Conservation (phyloP, 345 rosid species). For the Physaria fendleri region DNA sequence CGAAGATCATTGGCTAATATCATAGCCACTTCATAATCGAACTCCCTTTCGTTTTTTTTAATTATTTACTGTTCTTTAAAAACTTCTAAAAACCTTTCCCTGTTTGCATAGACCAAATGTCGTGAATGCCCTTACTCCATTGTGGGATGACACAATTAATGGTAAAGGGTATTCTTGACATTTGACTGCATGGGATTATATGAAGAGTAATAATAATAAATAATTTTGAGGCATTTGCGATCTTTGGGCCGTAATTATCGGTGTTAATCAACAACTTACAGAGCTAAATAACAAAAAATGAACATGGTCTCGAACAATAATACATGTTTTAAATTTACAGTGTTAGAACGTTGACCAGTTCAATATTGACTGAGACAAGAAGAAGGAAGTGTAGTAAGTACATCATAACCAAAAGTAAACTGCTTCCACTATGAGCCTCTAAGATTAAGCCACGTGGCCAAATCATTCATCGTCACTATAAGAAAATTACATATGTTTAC, state of each 20-base stretch:
- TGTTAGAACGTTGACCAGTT: not conserved
- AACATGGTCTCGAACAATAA: no score
- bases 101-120: conserved; percentile 34
- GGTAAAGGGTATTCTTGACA: conserved; percentile 31
- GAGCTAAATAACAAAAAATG: no score
- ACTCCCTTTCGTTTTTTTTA: not conserved
- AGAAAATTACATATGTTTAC: not conserved
- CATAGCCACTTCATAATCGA: conserved; percentile 24
- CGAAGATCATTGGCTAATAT: no score
- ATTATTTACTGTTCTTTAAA: not conserved
- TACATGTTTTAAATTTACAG: not conserved
- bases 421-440: conserved; percentile 29
- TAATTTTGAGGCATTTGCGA: no score
- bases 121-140: conserved; percentile 36
- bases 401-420: conserved; percentile 8
- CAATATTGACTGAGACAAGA: not conserved
- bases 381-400: not conserved
- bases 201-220: no score
- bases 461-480: not conserved
- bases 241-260: no score
- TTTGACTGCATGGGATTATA: conserved; percentile 31
- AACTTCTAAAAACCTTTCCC: conserved; percentile 10
- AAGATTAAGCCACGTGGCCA: conserved; percentile 22
- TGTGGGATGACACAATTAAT: not conserved
- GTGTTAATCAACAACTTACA: no score